These are phyloP conservation scores for Scedosporium minutisporum DNA, from an alignment of 2,329 filamentous ascomycete species.

Conservation along the genomic window DNA sequence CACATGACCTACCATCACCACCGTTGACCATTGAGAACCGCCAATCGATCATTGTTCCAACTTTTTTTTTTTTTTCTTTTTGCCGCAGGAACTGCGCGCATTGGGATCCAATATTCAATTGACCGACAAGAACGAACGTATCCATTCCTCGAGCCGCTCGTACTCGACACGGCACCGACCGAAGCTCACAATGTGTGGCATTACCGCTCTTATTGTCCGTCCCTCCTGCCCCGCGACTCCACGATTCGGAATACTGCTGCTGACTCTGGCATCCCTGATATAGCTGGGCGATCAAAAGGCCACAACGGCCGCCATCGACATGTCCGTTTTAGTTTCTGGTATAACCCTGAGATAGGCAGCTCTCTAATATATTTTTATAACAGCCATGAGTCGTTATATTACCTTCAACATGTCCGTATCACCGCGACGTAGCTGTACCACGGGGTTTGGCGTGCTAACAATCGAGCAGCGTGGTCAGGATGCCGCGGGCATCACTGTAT, in stretches of 20 bases:
- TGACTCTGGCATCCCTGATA: neutral
- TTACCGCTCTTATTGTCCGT: neutral
- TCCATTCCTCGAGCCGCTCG: too few species aligned
- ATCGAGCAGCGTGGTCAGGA: conserved; percentile 63
- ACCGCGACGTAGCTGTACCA: neutral
- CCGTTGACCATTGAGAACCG: too few species aligned
- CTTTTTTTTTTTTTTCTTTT: too few species aligned
- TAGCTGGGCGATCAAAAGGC: conserved; percentile 4
- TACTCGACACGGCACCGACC: too few species aligned
- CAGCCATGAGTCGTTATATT: conserved; percentile 58
- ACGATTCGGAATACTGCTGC: neutral
- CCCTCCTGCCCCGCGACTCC: neutral
- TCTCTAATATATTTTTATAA: too few species aligned
- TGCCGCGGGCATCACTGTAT: conserved; percentile 75
- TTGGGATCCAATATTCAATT: too few species aligned
- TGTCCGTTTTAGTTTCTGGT: conserved; percentile 19
- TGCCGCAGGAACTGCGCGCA: too few species aligned
- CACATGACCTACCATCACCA: too few species aligned
- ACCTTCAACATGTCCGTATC: conserved; percentile 43
- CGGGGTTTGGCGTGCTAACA: conserved; percentile 15
- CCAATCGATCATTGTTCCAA: too few species aligned
- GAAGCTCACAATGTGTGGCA: neutral
- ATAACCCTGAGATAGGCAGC: too few species aligned
- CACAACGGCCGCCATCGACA: conserved; percentile 46
- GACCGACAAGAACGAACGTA: too few species aligned